Base-by-base conservation (phyloP, 345 rosid genomes). In the Mallotus nudiflorus region DNA sequence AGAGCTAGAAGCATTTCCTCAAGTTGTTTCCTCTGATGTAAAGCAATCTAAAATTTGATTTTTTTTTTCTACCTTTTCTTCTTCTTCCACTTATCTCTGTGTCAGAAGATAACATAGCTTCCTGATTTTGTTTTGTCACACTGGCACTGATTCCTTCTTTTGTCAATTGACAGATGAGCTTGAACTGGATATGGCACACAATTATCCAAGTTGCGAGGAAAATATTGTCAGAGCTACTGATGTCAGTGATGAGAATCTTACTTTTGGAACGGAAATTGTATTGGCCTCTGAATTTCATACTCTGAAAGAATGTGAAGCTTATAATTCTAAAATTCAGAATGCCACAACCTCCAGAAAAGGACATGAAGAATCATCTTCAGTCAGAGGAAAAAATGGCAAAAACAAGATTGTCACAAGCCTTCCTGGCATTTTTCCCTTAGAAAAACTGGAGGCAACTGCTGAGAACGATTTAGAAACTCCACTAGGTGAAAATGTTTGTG, bases 391-490 rank as follows among this genome's bases (percentile, higher is more conserved):
- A 35, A 79, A 80, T 62, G 75, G 73, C 16, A 70, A 67, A 55
- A 56, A 57, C 18, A 67, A 66, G 63, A 52, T 57, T 57, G 53
- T 44, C 66, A 31, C 20, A n/a, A 27, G 68, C 67, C 49, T 62
- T 56, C 15, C 67, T 9, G 62, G 57, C 46, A 58, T 61, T 75
- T 69, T 54, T 35, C 69, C 75, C 58, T 46, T 22, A 44, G 86
- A 83, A 8, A 80, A 76, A 67, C 59, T 73, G 75, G 97, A 94
- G 78, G 77, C 91, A 74, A 87, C 85, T 33, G 82, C 76, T 62
- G 93, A 88, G 78, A 90, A 87, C 62, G 88, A 85, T 66, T 37
- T 83, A 4, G 71, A 29, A 69, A 62, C 71, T 62, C 63, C 50
- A 40, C 67, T 57, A 13, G 52, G 76, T 73, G 76, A 73, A 66